These are phyloP conservation scores for Yamagishiella unicocca DNA, from an alignment of 139 green algal genomes.

Conservation along the genomic window DNA sequence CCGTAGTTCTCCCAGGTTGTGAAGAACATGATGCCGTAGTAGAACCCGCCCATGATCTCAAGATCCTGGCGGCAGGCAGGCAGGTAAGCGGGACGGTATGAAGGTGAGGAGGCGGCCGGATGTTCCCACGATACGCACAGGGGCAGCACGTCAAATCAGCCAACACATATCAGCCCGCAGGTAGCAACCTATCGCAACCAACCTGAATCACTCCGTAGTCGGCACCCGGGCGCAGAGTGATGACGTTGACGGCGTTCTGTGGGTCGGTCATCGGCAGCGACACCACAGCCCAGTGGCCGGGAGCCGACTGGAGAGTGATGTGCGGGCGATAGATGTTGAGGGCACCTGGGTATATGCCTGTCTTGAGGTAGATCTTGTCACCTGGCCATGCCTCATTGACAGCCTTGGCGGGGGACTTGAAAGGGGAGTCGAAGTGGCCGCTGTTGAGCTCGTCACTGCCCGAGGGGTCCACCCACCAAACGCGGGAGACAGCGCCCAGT, in stretches of 20 bases:
- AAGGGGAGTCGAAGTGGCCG: conserved; percentile 6
- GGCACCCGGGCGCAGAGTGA: conserved; percentile 31
- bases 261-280: conserved; percentile 21
- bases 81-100: no score
- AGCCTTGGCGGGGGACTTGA: conserved; percentile 8
- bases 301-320: conserved; percentile 45
- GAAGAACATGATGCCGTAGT: conserved; percentile 54
- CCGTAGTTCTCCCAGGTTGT: conserved; percentile 46
- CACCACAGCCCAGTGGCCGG: conserved; percentile 46
- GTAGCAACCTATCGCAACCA: no score
- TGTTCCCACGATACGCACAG: no score
- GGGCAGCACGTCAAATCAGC: no score
- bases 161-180: no score
- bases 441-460: conserved; percentile 11
- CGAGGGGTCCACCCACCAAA: conserved; percentile 21
- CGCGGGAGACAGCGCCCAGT: not conserved
- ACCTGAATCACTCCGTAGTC: conserved; percentile 1
- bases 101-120: no score
- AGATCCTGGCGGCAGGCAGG: conserved; percentile 9
- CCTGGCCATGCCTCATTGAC: conserved; percentile 29
- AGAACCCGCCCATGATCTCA: conserved; percentile 36
- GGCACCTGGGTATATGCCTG: conserved; percentile 34
- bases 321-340: conserved; percentile 1
- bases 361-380: conserved; percentile 26
- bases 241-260: conserved; percentile 37